These are phyloP conservation scores for Aspergillus diversus DNA, from an alignment of 495 filamentous ascomycete genomes.

Conservation along the genomic window DNA sequence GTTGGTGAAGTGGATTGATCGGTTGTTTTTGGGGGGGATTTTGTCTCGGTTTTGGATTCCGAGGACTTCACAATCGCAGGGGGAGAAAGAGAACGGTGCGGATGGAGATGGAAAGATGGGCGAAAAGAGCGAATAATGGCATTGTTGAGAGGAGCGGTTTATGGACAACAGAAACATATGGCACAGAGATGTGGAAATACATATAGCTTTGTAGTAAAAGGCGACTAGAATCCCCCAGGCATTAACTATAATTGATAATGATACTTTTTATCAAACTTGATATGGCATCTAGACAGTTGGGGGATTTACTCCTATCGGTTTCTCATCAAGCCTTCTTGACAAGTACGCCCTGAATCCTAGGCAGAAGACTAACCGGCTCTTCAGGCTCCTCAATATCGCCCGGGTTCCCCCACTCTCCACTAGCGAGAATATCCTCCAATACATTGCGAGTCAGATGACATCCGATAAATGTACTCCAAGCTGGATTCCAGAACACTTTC, in stretches of 20 bases:
- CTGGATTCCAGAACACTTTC: conserved; percentile 29
- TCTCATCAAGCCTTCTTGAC: conserved; percentile 27
- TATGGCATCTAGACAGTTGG: not conserved
- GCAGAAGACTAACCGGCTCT: conserved; percentile 25
- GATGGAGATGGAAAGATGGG: not conserved
- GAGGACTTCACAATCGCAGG: not conserved
- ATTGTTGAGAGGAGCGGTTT: not conserved
- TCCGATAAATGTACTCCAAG: conserved; percentile 31
- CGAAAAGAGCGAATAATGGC: not conserved
- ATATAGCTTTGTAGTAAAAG: not conserved
- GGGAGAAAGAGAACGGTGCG: not conserved
- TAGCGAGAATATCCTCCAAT: conserved; percentile 27
- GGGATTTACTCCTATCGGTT: not conserved
- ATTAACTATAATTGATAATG: not conserved
- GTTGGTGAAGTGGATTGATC: conserved; percentile 41
- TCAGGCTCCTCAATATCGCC: conserved; percentile 26
- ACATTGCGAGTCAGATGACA: conserved; percentile 28
- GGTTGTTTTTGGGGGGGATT: conserved; percentile 38
- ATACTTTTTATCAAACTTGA: not conserved
- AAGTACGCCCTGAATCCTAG: conserved; percentile 32
- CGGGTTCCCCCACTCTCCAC: conserved; percentile 33
- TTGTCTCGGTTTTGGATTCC: conserved; percentile 37
- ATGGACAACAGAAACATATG: not conserved
- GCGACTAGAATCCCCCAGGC: not conserved
- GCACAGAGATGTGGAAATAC: not conserved